Evolutionary conservation across 225 moss, liverwort and hornwort species (phyloP).

Genomic region (Bryoerythrophyllum caledonicum): DNA sequence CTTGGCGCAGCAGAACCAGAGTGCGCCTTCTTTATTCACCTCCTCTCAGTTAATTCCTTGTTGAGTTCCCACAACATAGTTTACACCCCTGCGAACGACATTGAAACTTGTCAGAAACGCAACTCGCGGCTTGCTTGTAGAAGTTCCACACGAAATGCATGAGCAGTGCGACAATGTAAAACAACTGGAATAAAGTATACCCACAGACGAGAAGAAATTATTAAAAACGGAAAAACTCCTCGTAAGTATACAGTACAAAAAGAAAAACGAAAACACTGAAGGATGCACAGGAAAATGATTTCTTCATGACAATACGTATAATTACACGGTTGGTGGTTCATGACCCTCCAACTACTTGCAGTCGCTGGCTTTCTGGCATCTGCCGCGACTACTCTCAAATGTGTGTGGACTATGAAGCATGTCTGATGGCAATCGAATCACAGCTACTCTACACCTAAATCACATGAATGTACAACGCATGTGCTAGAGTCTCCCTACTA

Average conservation of each 20-base stretch:
- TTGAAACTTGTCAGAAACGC: neutral
- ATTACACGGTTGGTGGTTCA: slow-evolving; percentile 25
- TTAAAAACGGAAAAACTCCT: neutral
- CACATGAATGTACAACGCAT: slow-evolving; percentile 22
- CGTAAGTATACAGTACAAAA: too few relatives aligned
- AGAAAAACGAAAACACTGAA: too few relatives aligned
- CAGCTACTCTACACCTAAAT: slow-evolving; percentile 14
- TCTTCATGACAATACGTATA: slow-evolving; percentile 20
- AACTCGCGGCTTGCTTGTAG: neutral
- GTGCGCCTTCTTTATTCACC: neutral
- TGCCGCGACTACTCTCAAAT: slow-evolving; percentile 22
- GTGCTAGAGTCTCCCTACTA: slow-evolving; percentile 22
- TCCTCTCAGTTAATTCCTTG: neutral
- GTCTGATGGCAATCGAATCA: neutral
- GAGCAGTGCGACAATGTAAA: neutral
- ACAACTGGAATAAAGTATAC: neutral
- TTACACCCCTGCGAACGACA: slow-evolving; percentile 18
- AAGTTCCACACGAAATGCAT: neutral
- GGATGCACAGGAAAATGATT: neutral
- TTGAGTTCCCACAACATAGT: neutral
- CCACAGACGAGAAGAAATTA: neutral
- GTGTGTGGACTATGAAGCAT: slow-evolving; percentile 18
- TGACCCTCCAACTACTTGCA: slow-evolving; percentile 27
- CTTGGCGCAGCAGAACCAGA: neutral
- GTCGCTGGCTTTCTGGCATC: slow-evolving; percentile 16